phyloP scores from a whole-genome alignment of 2,329 filamentous ascomycete species.

The Colletotrichum orbiculare region DNA sequence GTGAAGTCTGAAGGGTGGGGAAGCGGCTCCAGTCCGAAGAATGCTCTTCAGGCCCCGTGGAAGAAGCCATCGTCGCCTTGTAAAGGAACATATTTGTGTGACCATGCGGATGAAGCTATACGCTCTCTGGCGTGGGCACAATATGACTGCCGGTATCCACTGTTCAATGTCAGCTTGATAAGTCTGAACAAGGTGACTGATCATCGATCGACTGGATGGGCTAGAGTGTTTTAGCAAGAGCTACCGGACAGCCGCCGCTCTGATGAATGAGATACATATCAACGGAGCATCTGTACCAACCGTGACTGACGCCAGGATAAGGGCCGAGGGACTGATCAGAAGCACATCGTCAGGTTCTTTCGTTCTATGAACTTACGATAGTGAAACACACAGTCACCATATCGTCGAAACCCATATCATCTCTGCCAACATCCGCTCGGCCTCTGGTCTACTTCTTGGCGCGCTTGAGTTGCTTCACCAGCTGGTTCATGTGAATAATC shows the following conservation, averaged over 20 bases:
- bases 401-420: background rate
- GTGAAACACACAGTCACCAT: background rate
- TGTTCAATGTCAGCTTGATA: background rate
- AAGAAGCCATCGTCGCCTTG: too few species aligned
- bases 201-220: background rate
- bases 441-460: background rate
- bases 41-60: too few species aligned
- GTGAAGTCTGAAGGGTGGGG: too few species aligned
- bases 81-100: too few species aligned
- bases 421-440: background rate
- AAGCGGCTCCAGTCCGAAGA: too few species aligned
- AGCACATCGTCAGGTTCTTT: background rate
- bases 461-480: constrained; percentile 44
- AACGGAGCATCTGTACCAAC: background rate
- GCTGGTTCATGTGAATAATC: constrained; percentile 44
- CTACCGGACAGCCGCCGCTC: background rate
- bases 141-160: background rate
- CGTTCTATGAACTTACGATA: background rate
- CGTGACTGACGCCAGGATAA: background rate
- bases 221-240: background rate
- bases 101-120: too few species aligned
- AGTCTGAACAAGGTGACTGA: background rate
- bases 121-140: too few species aligned
- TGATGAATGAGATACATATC: background rate
- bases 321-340: background rate